These are phyloP conservation scores for Solanum paucissectum DNA, from an alignment of 257 asterid species.

Conservation along the genomic window DNA sequence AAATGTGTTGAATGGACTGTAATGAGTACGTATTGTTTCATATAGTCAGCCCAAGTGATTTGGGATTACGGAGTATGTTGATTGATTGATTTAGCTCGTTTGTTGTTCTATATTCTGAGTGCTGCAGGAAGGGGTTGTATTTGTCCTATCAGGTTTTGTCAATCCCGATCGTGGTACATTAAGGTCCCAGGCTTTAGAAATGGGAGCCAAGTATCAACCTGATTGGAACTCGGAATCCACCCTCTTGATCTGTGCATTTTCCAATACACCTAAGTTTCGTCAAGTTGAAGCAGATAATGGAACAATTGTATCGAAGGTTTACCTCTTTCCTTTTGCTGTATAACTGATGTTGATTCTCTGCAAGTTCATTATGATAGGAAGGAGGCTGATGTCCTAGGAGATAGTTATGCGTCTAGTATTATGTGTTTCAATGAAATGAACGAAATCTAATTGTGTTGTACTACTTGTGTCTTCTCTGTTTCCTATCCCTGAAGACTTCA, in stretches of 20 bases:
- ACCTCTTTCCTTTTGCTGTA: neutral
- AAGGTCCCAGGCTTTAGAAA: constrained; percentile 80
- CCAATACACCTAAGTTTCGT: constrained; percentile 82
- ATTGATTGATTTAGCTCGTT: neutral
- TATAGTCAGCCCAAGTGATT: neutral
- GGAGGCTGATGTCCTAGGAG: neutral
- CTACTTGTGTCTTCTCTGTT: neutral
- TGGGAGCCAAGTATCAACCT: constrained; percentile 90
- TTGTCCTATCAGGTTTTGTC: constrained; percentile 88
- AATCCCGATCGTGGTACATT: constrained; percentile 77
- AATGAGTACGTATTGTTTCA: neutral
- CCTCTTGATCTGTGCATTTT: constrained; percentile 72
- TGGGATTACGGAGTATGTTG: neutral
- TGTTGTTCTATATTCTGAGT: neutral
- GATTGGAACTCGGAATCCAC: constrained; percentile 86
- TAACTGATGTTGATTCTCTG: neutral
- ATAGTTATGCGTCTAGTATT: neutral
- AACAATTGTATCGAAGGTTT: constrained; percentile 79
- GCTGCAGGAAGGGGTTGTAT: constrained; percentile 69
- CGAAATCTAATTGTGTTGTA: neutral
- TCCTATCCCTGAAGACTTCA: neutral
- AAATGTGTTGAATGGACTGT: neutral
- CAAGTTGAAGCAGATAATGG: constrained; percentile 87
- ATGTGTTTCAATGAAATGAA: neutral
- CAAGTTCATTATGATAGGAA: neutral